Base-by-base conservation (phyloP, 768 basidiomycete species). In the Russula ochroleuca region DNA sequence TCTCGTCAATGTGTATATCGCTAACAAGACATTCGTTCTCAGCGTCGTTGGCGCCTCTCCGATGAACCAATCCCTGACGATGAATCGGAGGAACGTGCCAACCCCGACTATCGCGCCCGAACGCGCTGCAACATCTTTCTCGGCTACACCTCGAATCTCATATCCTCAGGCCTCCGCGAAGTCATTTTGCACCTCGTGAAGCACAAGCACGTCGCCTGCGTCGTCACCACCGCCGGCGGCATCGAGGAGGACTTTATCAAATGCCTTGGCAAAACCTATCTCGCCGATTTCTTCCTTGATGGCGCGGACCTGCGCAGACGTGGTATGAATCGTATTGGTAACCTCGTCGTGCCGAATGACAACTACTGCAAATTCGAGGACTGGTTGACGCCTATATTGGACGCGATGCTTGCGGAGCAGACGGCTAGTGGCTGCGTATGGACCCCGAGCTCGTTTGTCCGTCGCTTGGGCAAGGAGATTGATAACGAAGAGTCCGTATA, bases 331-430 rank as follows among this genome's bases (percentile, higher is more conserved):
- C 85, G 97, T 40, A 94, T 98, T 65, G 97, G 97, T 37, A 99
- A 99, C 71, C 83, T 99, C 48, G 78, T 99, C 62, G 85, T 99
- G 2, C 97, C 97, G 3, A 99, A 99, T 72, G 93, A 97, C 70
- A 98, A 98, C 73, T 99, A 99, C 75, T 98, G 97, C 85, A 89
- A 91, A 71, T 99, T 98, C 69, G 97, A 99, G 76, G 96, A 98
- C 73, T 99, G 97, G 97, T 83, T 98, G n/a, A 86, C 85, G 21
- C 97, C 97, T 2, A 91, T 98, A 61, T 82, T 99, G 47, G 89
- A 98, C 71, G 72, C 78, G 35, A 92, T 99, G 92, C 82, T 98
- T 35, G 82, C 78, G 13, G 97, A 99, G 72, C 97, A 99, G 76
- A 83, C 85, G 67, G 76, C 79, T 61, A 80, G 76, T 48, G 85